Conservation (phyloP, 768 basidiomycete genomes). For the Fibroporia radiculosa region DNA sequence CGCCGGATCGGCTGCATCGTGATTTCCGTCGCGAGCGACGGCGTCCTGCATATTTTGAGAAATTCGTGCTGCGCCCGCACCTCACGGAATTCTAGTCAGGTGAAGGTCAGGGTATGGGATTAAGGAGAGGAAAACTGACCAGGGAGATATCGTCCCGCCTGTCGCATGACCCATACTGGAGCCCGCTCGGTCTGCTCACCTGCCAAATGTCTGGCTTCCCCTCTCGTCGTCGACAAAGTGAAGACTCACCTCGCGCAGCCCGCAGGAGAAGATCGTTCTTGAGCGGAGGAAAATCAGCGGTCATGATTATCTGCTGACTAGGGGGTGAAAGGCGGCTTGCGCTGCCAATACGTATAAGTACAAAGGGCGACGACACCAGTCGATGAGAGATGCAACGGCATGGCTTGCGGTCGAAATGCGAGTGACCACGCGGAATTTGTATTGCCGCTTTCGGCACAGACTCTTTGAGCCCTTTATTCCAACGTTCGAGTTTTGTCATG, state of each 20-base stretch:
- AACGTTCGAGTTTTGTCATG: constrained; percentile 23
- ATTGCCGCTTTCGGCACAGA: neutral
- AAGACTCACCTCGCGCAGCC: constrained; percentile 70
- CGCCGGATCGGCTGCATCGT: constrained; percentile 92
- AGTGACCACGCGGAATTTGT: neutral
- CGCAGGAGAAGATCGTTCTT: constrained; percentile 85
- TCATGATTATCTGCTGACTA: constrained; percentile 21
- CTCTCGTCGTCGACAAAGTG: constrained; percentile 1
- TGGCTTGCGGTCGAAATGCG: too few relatives aligned
- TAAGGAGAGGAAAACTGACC: constrained; percentile 38
- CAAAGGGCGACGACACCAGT: too few relatives aligned
- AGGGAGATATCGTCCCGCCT: constrained; percentile 92
- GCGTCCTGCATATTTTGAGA: constrained; percentile 91
- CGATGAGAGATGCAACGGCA: too few relatives aligned
- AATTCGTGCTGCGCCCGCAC: constrained; percentile 84
- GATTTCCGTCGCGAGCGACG: constrained; percentile 80
- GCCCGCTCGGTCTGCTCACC: constrained; percentile 85
- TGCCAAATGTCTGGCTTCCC: constrained; percentile 17
- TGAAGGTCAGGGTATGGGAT: neutral
- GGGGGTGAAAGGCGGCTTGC: too few relatives aligned
- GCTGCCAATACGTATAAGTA: too few relatives aligned
- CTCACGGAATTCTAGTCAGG: constrained; percentile 64
- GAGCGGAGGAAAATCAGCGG: constrained; percentile 54
- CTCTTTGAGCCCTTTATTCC: too few relatives aligned
- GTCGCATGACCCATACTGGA: constrained; percentile 98